phyloP scores from a whole-genome alignment of 345 rosid genomes.

The Gossypium turneri region DNA sequence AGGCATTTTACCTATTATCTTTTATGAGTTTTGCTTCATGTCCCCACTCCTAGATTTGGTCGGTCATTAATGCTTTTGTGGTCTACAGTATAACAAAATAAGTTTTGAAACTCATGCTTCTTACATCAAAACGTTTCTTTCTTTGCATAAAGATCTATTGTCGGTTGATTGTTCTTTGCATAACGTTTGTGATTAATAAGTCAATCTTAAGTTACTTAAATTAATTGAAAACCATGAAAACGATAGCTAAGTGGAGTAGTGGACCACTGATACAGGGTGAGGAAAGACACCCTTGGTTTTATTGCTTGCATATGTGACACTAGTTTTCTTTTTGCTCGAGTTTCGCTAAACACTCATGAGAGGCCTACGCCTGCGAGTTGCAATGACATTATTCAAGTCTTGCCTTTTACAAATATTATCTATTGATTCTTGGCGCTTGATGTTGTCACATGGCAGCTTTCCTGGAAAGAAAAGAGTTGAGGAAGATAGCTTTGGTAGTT shows the following conservation, averaged over 20 bases:
- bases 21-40: conserved; percentile 23
- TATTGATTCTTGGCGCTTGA: conserved; percentile 29
- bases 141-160: not conserved
- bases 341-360: conserved; percentile 8
- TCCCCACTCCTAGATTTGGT: conserved; percentile 11
- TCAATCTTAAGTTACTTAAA: not conserved
- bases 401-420: conserved; percentile 20
- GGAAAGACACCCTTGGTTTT: conserved; percentile 1
- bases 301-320: not conserved
- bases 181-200: conserved; percentile 14
- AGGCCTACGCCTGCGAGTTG: conserved; percentile 11
- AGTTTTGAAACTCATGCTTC: conserved; percentile 6
- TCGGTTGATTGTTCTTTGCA: not conserved
- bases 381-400: conserved; percentile 17
- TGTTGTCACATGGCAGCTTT: conserved; percentile 51
- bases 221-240: conserved; percentile 23
- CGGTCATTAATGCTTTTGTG: conserved; percentile 15
- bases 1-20: not conserved
- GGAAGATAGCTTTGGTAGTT: conserved; percentile 40
- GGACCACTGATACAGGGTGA: conserved; percentile 30
- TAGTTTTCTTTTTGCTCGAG: conserved; percentile 14
- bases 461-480: conserved; percentile 56
- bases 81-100: conserved; percentile 19
- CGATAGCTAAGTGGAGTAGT: conserved; percentile 29
- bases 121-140: not conserved